A percentile compares a stretch with the other conserved stretches of the same genome.
Conservation (phyloP, 148 eudicot species). For the Fagopyrum tataricum region DNA sequence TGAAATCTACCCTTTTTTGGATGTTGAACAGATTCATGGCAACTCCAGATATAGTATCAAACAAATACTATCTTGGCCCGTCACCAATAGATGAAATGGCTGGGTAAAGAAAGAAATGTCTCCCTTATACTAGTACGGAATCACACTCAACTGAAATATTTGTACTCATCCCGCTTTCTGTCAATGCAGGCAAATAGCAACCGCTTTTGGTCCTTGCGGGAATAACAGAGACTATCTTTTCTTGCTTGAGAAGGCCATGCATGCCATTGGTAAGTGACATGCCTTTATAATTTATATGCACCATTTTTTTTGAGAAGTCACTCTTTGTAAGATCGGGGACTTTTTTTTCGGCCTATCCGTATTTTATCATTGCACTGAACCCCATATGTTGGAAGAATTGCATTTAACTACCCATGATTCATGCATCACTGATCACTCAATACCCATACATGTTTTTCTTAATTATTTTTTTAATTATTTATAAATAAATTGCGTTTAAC, state of each 20-base stretch:
- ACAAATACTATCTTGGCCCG: constrained; percentile 89
- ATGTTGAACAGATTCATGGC: constrained; percentile 69
- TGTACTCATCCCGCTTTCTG: constrained; percentile 6
- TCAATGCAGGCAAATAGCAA: constrained; percentile 75
- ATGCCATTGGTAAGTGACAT: constrained; percentile 51
- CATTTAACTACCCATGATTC: too few species aligned
- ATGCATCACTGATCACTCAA: too few species aligned
- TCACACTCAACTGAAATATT: background rate
- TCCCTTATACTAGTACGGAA: background rate
- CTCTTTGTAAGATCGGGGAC: too few species aligned
- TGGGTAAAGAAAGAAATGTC: constrained; percentile 26
- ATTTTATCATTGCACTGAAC: too few species aligned
- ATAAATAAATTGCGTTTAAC: too few species aligned
- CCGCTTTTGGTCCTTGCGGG: constrained; percentile 91
- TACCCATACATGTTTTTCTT: too few species aligned
- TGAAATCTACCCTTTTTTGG: background rate
- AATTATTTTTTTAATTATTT: too few species aligned
- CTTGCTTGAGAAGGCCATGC: constrained; percentile 81
- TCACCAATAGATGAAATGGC: constrained; percentile 93
- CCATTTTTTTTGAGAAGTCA: too few species aligned
- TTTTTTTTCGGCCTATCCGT: too few species aligned
- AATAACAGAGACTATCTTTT: constrained; percentile 86
- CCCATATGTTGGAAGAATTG: too few species aligned
- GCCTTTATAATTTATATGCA: background rate
- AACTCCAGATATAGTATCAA: constrained; percentile 68